Evolutionary conservation across 164 flowering plant species (phyloP).

Genomic region (Liriodendron chinense): DNA sequence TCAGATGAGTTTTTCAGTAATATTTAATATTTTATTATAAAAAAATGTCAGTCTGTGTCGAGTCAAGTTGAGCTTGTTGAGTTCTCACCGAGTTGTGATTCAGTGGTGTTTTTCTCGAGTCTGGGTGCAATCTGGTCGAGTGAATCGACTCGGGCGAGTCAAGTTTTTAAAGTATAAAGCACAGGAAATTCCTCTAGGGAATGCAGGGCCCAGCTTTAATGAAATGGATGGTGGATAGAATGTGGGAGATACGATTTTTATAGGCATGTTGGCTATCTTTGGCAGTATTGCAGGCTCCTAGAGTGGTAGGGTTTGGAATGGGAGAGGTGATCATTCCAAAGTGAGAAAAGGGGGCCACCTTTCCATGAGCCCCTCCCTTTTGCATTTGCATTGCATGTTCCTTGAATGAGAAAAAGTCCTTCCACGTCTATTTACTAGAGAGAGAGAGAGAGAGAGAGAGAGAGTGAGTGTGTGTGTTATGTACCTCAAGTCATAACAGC

Average conservation of each 20-base stretch:
- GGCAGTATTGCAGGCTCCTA: slow-evolving; percentile 12
- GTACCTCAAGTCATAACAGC: background rate
- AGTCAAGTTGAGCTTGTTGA: no score
- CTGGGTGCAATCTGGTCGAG: no score
- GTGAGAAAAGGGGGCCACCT: slow-evolving; percentile 34
- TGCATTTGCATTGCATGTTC: slow-evolving; percentile 34
- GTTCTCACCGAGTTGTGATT: no score
- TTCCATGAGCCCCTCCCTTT: slow-evolving; percentile 19
- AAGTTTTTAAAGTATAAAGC: no score
- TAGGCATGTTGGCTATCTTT: slow-evolving; percentile 11
- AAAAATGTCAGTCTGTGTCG: no score
- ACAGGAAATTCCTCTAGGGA: no score
- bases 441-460: background rate
- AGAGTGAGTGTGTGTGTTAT: background rate
- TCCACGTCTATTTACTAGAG: background rate
- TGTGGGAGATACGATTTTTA: background rate
- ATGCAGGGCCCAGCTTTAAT: background rate
- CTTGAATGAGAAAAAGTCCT: slow-evolving; percentile 1
- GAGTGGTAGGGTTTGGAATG: slow-evolving; percentile 25
- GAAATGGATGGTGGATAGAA: background rate
- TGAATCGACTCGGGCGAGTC: no score
- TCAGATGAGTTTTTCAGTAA: no score
- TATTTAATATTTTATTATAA: no score
- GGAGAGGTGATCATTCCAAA: slow-evolving; percentile 33
- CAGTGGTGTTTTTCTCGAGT: no score